A percentile compares a stretch with the other conserved stretches of the same genome.
Conservation (phyloP, 139 green algal species). For the Closterium sp. region DNA sequence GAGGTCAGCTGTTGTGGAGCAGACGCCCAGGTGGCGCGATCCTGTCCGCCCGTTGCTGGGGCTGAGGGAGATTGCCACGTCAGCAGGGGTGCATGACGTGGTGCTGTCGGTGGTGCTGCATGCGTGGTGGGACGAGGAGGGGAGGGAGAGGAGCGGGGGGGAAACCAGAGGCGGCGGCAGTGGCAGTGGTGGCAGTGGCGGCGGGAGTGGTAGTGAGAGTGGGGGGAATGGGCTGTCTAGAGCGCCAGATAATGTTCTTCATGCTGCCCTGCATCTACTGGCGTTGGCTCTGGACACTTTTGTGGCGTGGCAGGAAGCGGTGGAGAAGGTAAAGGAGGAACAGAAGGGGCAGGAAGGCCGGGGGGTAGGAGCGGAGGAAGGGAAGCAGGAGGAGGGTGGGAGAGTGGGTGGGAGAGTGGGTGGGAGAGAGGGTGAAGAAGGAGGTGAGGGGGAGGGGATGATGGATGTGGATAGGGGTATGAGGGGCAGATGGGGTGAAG, state of each 20-base stretch:
- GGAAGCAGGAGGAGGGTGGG: neutral
- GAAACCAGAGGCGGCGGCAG: neutral
- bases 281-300: conserved; percentile 30
- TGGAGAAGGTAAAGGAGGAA: conserved; percentile 5
- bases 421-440: neutral
- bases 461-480: neutral
- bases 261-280: conserved; percentile 43
- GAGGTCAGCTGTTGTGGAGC: conserved; percentile 9
- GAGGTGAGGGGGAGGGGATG: neutral
- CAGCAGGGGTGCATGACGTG: conserved; percentile 20
- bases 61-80: conserved; percentile 25
- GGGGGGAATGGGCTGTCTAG: neutral
- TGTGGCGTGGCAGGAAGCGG: neutral
- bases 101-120: conserved; percentile 37
- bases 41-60: conserved; percentile 16
- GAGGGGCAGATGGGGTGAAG: neutral
- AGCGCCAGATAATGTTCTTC: conserved; percentile 36
- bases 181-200: neutral
- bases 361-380: neutral
- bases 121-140: neutral
- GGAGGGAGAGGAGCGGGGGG: neutral
- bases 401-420: neutral
- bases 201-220: neutral
- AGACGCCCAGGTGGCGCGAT: conserved; percentile 29
- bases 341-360: neutral